Conservation (phyloP, 306 rosid species). For the Cucurbita argyrosperma region DNA sequence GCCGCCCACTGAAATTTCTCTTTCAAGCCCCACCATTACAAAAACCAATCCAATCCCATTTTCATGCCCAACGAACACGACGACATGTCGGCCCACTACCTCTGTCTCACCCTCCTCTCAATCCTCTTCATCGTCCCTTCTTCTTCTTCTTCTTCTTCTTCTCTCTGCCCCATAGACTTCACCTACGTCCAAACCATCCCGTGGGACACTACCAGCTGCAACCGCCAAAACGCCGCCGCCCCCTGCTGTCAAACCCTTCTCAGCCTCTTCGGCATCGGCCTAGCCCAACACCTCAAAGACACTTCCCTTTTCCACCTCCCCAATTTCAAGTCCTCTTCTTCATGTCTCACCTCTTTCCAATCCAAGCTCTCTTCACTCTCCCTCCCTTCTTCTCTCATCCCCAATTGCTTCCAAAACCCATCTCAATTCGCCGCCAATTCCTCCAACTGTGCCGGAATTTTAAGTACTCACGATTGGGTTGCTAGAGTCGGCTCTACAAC, state of each 20-base stretch:
- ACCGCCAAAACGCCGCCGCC: neutral
- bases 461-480: constrained; percentile 30
- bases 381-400: constrained; percentile 14
- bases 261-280: constrained; percentile 48
- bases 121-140: neutral
- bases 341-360: constrained; percentile 39
- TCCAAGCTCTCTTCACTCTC: constrained; percentile 20
- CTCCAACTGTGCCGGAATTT: constrained; percentile 45
- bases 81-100: neutral
- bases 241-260: constrained; percentile 59
- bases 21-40: neutral
- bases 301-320: constrained; percentile 42
- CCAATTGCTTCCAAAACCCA: constrained; percentile 31
- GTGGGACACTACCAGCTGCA: constrained; percentile 60
- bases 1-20: neutral
- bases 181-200: constrained; percentile 50
- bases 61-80: neutral
- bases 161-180: constrained; percentile 58
- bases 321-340: constrained; percentile 23
- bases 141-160: constrained; percentile 11
- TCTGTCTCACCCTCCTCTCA: neutral
- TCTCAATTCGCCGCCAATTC: constrained; percentile 34
- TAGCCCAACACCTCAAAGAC: constrained; percentile 44
- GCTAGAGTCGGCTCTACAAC: constrained; percentile 17
- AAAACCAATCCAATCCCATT: neutral